Evolutionary conservation across 208 protist species (phyloP).

Genomic region (Leishmania tarentolae): DNA sequence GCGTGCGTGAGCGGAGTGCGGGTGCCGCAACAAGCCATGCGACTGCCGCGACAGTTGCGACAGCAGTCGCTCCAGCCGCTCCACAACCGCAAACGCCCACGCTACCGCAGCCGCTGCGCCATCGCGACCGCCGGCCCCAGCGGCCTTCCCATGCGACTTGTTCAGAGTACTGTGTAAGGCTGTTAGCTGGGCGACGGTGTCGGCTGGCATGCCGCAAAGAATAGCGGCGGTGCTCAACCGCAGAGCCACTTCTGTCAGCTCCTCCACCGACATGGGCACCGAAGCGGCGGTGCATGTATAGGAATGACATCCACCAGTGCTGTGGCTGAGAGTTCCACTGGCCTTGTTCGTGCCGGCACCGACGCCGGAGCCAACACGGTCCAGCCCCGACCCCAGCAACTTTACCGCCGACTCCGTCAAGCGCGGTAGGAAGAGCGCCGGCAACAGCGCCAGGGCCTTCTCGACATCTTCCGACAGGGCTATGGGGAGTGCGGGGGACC

Average conservation of each 20-base stretch:
- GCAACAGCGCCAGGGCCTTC: conserved; percentile 42
- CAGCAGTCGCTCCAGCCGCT: conserved; percentile 55
- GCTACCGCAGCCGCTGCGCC: conserved; percentile 5
- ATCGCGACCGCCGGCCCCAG: background rate
- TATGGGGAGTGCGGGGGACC: background rate
- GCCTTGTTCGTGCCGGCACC: background rate
- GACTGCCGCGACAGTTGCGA: conserved; percentile 36
- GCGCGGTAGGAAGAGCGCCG: conserved; percentile 40
- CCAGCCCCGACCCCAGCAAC: background rate
- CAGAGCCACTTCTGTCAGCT: conserved; percentile 36
- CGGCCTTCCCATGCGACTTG: conserved; percentile 19
- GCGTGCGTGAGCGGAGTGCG: conserved; percentile 44
- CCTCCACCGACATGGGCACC: conserved; percentile 7
- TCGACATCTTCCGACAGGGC: conserved; percentile 26
- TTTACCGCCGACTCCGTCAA: conserved; percentile 39
- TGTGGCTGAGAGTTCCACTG: background rate
- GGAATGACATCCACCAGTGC: background rate
- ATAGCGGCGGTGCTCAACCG: conserved; percentile 39
- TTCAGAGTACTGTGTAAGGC: conserved; percentile 58
- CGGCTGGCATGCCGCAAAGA: conserved; percentile 47
- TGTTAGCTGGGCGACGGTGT: conserved; percentile 53
- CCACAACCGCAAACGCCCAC: conserved; percentile 39
- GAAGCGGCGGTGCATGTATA: background rate
- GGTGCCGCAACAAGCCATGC: conserved; percentile 37
- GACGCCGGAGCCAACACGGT: background rate